phyloP scores from a whole-genome alignment of 805 yeast species.

The Metschnikowia amazonensis region DNA sequence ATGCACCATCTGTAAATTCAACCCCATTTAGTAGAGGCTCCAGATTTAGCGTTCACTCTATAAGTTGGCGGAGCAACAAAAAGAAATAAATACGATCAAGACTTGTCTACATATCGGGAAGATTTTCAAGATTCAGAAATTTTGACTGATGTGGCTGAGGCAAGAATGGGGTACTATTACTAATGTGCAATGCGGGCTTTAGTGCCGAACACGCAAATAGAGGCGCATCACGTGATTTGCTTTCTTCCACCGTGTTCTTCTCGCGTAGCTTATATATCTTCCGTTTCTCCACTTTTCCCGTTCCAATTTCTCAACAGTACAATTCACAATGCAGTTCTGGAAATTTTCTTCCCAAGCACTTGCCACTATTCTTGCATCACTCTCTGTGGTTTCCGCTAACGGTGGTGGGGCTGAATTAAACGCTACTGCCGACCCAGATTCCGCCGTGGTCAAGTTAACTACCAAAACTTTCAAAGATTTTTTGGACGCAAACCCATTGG shows the following conservation, averaged over 20 bases:
- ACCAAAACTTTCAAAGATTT: conserved; percentile 62
- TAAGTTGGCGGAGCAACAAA: too few relatives aligned
- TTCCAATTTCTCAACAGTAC: neutral
- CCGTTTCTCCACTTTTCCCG: conserved; percentile 1
- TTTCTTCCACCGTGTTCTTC: conserved; percentile 16
- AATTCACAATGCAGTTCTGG: conserved; percentile 37
- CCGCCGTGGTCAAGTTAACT: conserved; percentile 81
- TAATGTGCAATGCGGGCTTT: neutral
- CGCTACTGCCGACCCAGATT: conserved; percentile 75
- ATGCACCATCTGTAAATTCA: too few relatives aligned
- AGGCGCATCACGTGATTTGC: neutral
- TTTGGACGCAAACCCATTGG: conserved; percentile 69
- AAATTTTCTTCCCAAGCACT: conserved; percentile 34
- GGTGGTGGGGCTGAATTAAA: too few relatives aligned
- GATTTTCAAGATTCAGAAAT: too few relatives aligned
- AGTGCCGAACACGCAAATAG: neutral
- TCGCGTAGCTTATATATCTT: conserved; percentile 5
- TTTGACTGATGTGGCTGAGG: too few relatives aligned
- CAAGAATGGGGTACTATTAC: neutral
- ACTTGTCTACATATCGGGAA: too few relatives aligned
- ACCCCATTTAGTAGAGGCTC: too few relatives aligned
- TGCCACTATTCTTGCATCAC: conserved; percentile 36
- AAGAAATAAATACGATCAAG: too few relatives aligned
- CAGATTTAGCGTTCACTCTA: too few relatives aligned
- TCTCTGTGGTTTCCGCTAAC: conserved; percentile 29